These are phyloP conservation scores for Rhodotorula taiwanensis DNA, from an alignment of 768 basidiomycete genomes.

Conservation along the genomic window DNA sequence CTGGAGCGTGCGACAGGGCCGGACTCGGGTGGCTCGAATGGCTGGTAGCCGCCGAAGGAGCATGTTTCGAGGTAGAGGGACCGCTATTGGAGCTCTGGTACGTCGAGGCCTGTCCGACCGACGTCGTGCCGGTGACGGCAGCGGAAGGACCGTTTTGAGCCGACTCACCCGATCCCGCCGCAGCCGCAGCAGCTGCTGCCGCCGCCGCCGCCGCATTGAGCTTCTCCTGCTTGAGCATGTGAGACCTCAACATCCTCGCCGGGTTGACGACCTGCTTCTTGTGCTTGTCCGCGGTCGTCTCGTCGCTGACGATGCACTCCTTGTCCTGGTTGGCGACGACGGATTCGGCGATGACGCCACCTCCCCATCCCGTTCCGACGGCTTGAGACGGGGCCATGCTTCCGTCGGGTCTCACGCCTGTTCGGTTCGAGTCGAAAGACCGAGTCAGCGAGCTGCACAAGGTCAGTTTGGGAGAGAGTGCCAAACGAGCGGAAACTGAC, in stretches of 20 bases:
- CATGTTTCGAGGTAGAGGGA: too few relatives aligned
- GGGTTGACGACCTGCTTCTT: neutral
- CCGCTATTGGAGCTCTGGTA: too few relatives aligned
- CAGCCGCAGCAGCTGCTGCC: neutral
- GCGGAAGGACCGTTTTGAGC: too few relatives aligned
- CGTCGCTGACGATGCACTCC: neutral
- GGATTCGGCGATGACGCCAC: neutral
- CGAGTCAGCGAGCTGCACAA: too few relatives aligned
- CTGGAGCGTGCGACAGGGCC: too few relatives aligned
- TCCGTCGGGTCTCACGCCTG: neutral
- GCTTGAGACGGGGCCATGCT: neutral
- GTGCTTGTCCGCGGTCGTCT: neutral
- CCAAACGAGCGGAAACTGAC: too few relatives aligned
- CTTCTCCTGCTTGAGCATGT: too few relatives aligned
- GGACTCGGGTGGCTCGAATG: neutral
- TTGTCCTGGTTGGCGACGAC: neutral
- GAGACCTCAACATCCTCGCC: neutral
- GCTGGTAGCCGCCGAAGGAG: neutral
- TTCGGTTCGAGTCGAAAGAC: too few relatives aligned
- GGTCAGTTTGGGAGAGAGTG: too few relatives aligned
- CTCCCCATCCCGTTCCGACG: slow-evolving; percentile 7
- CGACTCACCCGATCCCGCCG: too few relatives aligned
- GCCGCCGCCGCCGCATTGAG: neutral
- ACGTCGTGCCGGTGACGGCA: too few relatives aligned
- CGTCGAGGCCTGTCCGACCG: too few relatives aligned